Evolutionary conservation across 2,329 filamentous ascomycete species (phyloP), one percentile per base, ranked within the genome.

Genomic region (Aphanocladium album): DNA sequence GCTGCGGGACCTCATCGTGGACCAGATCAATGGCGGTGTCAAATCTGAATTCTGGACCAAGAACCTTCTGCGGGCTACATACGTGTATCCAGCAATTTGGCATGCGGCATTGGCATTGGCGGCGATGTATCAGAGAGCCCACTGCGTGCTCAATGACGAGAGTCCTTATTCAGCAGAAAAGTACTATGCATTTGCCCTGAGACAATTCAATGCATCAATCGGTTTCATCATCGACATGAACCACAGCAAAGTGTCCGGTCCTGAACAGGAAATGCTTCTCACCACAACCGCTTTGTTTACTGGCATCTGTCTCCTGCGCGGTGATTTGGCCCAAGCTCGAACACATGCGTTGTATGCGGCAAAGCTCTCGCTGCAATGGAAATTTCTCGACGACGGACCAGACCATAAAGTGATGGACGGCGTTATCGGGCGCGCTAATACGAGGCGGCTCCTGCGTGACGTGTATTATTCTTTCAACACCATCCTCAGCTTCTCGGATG

Each of bases 191-290:
- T 65, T 63, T 53, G 62, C 62, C 2, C 47, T 65, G 14, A 37
- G 39, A 21, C 64, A 66, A n/a, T 62, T 63, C 16, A 64, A 57
- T 33, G 57, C 62, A 12, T 62, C 63, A 3, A 64, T 64, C 5
- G 30, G 54, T 3, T 55, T 60, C n/a, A 47, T 65, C 19, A 41
- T 65, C 1, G 23, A 27, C 35, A 63, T 65, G 25, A 60, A 43
- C 3, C 21, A 37, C 17, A 41, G 47, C 12, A 30, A 37, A 21
- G 56, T 64, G 3, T 54, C 46, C 0, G 54, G 23, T 2, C 53
- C 49, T 2, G 53, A 61, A 9, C 61, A 64, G 53, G 54, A 62
- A 41, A 50, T 62, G 50, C 37, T 67, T 51, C 58, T 68, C 30
- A 30, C 62, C 5, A 59, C 64, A 30, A 61, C 57, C 54, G 30